Base-by-base conservation (phyloP, 441 rosid species). In the Jatropha multifida region DNA sequence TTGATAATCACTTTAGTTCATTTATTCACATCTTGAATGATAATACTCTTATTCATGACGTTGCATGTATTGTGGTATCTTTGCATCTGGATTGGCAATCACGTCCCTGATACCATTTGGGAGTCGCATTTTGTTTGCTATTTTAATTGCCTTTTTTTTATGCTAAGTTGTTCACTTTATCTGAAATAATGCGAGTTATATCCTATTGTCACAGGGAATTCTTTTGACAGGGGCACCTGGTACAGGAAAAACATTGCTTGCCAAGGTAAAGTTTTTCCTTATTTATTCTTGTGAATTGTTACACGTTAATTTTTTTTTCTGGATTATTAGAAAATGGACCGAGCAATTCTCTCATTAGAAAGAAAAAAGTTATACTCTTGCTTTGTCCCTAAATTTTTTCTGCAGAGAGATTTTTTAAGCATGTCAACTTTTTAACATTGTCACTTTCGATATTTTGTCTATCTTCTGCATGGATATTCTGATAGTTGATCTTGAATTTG, bases 211-310 rank as follows among this genome's bases (percentile, higher is more conserved):
- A 68, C 87, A 94, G 99, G 99, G 98, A 84, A 96, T 96, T 82
- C 97, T 96, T 79, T 88, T 96, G 77, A 96, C 99, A 12, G 99
- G 98, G 77, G 96, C 98, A 66, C 99, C 99, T 82, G 99, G 98
- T 80, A 96, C 99, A 59, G 99, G 99, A 80, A 94, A 94, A 87
- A 96, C 98, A 42, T 84, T 96, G 79, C 93, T 94, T 76, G 98
- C 98, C 72, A 96, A 94, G 97, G 99, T 96, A 83, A 77, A 79
- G 13, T 63, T 40, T 72, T 68, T 59, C 54, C 44, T 40, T 61
- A 3, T 54, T 7, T 52, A 23, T 37, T 66, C n/a, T 46, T 65
- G 61, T 7, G 38, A 20, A 48, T 60, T 14, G 26, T 12, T 79
- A 23, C 23, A 23, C 23, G 23, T 23, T 23, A 23, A 23, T 23